Evolutionary conservation across 352 stramenopile genomes (phyloP).

Genomic region (Phytophthora fragariaefolia): DNA sequence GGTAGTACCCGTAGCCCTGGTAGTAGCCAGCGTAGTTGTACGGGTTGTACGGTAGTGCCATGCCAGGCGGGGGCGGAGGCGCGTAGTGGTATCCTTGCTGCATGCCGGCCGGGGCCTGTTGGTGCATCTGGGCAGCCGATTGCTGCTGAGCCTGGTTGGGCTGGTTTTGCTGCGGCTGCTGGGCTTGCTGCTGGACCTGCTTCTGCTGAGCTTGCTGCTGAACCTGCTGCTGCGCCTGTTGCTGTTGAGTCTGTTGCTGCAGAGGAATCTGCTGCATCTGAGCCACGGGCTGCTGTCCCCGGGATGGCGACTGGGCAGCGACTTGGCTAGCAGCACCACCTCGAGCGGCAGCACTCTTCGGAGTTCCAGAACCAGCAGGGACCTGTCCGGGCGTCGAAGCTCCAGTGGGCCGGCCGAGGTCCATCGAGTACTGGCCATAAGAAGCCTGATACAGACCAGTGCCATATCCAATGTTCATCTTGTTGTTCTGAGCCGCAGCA

Average conservation of each 20-base stretch:
- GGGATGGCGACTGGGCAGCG: constrained; percentile 65
- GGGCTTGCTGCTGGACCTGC: constrained; percentile 47
- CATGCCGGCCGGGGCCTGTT: constrained; percentile 50
- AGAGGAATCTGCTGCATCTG: constrained; percentile 51
- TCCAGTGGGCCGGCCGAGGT: constrained; percentile 53
- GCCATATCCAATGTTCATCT: constrained; percentile 75
- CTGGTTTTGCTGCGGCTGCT: constrained; percentile 43
- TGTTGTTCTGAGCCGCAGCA: constrained; percentile 50
- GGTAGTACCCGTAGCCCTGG: constrained; percentile 89
- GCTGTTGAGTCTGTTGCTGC: constrained; percentile 47
- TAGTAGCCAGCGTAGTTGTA: constrained; percentile 91
- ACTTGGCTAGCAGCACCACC: constrained; percentile 29
- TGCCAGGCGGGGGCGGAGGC: constrained; percentile 82
- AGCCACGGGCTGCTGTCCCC: constrained; percentile 43
- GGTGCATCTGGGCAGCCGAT: constrained; percentile 66
- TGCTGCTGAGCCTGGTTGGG: constrained; percentile 52
- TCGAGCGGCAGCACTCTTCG: constrained; percentile 51
- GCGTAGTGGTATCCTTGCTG: constrained; percentile 88
- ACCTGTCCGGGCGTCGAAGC: constrained; percentile 46
- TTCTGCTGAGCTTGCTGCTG: constrained; percentile 57
- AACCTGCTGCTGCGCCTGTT: constrained; percentile 32
- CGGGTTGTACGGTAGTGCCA: constrained; percentile 89
- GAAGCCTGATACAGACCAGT: constrained; percentile 75
- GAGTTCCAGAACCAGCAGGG: constrained; percentile 55
- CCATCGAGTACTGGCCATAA: constrained; percentile 87